phyloP scores from a whole-genome alignment of 345 rosid species.

The Laguncularia racemosa region DNA sequence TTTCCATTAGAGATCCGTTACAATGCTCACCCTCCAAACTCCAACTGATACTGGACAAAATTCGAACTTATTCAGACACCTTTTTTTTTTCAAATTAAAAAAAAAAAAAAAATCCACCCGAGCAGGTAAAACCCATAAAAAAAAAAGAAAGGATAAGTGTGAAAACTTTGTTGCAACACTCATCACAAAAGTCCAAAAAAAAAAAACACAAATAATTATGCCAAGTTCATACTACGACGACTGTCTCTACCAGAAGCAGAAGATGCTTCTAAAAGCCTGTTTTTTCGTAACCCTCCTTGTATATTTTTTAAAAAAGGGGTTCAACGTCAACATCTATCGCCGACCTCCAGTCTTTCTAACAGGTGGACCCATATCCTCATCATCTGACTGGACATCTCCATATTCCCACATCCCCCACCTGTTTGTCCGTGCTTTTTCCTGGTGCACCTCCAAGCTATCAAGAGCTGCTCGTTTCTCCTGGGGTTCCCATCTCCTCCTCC shows the following conservation, averaged over 20 bases:
- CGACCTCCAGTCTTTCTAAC: constrained; percentile 63
- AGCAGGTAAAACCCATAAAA: constrained; percentile 1
- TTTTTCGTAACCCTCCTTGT: no score
- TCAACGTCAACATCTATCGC: constrained; percentile 40
- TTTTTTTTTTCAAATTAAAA: no score
- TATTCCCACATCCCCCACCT: constrained; percentile 88
- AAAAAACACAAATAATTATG: neutral
- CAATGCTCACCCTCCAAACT: no score
- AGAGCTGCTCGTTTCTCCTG: constrained; percentile 60
- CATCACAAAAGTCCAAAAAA: neutral
- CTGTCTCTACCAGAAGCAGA: constrained; percentile 10
- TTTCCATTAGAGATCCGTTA: no score
- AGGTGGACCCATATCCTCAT: constrained; percentile 65
- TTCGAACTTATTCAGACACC: no score
- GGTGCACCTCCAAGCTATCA: constrained; percentile 66
- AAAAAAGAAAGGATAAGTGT: no score
- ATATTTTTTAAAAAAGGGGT: no score
- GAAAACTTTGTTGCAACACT: no score
- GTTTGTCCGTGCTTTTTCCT: constrained; percentile 63
- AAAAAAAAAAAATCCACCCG: neutral
- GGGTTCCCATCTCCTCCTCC: constrained; percentile 70
- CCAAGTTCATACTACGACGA: neutral
- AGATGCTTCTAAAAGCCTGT: constrained; percentile 8
- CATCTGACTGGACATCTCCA: constrained; percentile 90
- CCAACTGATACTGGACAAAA: no score